Base-by-base conservation (phyloP, 169 alveolate species). In the Cyclospora cayetanensis region DNA sequence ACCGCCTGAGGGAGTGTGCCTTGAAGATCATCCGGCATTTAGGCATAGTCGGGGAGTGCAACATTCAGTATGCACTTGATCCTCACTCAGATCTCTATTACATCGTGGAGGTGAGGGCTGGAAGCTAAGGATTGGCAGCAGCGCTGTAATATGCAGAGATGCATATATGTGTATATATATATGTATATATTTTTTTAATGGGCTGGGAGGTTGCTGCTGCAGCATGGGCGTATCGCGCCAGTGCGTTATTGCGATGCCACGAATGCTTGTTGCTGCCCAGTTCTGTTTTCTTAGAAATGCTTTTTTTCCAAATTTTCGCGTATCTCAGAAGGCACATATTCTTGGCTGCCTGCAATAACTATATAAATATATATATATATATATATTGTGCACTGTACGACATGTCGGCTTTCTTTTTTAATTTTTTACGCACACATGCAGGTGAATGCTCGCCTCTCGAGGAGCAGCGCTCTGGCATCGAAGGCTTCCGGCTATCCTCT, bases 401-500 rank as follows among this genome's bases (percentile, higher is more conserved):
- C n/a, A n/a, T n/a, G n/a, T 18, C 79, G 52, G 29, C 18, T 66
- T 39, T n/a, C 83, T 9, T 18, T 50, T 31, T 50, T 25, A 12
- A 20, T 20, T 2, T 2, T 18, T 2, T 5, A 39, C 27, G 29
- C 29, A 31, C 42, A 60, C 15, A n/a, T 35, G 88, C 50, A 89
- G 93, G 93, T 97, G 89, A 97, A 97, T 87, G 98, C 98, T 43
- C 95, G 98, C 68, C 94, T 97, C 77, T 95, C 97, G 37, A 95
- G 98, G 77, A 95, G 97, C 90, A 95, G 97, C 37, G 98, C 98
- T 1, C 90, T 97, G 70, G 98, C 98, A 0, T 95, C 97, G 34
- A 97, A 97, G 93, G 98, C 98, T 0, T 96, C 98, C 20, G 98
- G 98, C 27, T 97, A 97, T 72, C 98, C 98, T 0, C 93, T 97